These are phyloP conservation scores for Serendipita sp. DNA, from an alignment of 1,284 basidiomycete genomes.

Conservation along the genomic window DNA sequence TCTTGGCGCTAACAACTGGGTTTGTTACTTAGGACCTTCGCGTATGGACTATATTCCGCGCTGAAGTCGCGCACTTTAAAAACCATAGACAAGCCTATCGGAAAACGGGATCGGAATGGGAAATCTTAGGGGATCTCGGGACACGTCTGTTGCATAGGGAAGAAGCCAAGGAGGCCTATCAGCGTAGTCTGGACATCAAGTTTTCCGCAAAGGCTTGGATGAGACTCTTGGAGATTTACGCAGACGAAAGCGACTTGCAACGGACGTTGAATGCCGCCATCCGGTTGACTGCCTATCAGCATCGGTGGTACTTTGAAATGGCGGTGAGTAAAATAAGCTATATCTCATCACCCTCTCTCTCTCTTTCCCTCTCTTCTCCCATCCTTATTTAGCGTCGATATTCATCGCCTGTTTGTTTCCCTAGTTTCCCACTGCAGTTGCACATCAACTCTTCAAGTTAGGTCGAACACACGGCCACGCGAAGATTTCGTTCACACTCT, in stretches of 20 bases:
- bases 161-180: conserved; percentile 94
- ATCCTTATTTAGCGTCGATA: neutral
- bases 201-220: conserved; percentile 89
- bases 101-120: conserved; percentile 96
- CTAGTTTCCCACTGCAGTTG: conserved; percentile 83
- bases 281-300: conserved; percentile 83
- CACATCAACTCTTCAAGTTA: conserved; percentile 81
- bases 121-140: conserved; percentile 92
- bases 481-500: conserved; percentile 85
- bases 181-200: conserved; percentile 78
- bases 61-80: conserved; percentile 98
- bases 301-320: conserved; percentile 62
- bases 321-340: conserved; percentile 34
- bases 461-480: conserved; percentile 88
- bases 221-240: conserved; percentile 87
- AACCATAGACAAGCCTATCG: conserved; percentile 93
- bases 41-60: conserved; percentile 99
- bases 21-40: conserved; percentile 58
- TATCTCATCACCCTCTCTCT: neutral
- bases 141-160: conserved; percentile 88
- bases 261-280: conserved; percentile 84
- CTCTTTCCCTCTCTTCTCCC: neutral
- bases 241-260: conserved; percentile 85
- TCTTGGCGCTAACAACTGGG: neutral
- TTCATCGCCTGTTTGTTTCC: neutral